Evolutionary conservation across 768 basidiomycete genomes (phyloP).

Genomic region (Suillus placidus): DNA sequence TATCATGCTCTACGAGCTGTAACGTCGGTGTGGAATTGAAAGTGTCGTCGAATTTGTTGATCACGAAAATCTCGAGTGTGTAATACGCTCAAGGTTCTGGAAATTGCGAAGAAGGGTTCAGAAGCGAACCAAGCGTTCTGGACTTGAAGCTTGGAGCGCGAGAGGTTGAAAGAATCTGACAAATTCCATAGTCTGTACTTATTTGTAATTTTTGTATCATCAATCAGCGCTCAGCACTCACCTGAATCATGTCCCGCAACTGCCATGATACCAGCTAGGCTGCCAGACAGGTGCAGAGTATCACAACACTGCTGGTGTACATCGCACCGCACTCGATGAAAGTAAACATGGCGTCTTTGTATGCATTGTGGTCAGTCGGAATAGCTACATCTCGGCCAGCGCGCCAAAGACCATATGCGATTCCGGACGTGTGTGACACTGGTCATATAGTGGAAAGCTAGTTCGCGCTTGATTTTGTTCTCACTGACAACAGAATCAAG

Average conservation of each 20-base stretch:
- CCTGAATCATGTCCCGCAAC: background rate
- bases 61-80: background rate
- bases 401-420: constrained; percentile 17
- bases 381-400: background rate
- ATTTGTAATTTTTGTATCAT: background rate
- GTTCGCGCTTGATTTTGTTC: no score
- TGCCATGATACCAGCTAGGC: background rate
- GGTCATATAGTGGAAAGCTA: constrained; percentile 1
- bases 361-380: constrained; percentile 2
- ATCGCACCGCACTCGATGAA: constrained; percentile 25
- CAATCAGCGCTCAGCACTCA: background rate
- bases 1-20: background rate
- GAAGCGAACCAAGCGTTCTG: no score
- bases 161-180: background rate
- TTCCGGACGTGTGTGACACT: constrained; percentile 13
- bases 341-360: constrained; percentile 14
- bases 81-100: no score
- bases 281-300: constrained; percentile 12
- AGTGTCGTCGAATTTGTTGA: background rate
- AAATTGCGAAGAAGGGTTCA: no score
- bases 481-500: background rate
- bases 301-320: constrained; percentile 15
- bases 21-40: background rate
- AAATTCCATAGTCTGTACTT: background rate
- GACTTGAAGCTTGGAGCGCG: no score